Conservation (phyloP, 768 basidiomycete species). For the Cystofilobasidium ferigula region DNA sequence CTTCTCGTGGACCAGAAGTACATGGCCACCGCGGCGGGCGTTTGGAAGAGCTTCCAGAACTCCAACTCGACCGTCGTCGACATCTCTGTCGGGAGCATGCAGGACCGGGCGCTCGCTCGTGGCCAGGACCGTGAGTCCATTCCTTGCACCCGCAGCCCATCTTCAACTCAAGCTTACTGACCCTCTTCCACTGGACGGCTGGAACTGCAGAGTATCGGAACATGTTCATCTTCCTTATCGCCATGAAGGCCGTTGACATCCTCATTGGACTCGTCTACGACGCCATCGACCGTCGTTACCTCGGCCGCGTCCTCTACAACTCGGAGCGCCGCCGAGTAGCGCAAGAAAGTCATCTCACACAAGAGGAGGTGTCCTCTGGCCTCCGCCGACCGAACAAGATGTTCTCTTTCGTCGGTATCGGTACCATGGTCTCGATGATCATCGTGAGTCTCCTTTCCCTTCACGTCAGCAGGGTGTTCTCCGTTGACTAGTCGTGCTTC, state of each 20-base stretch:
- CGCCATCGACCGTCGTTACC: slow-evolving; percentile 1
- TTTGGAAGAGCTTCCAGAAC: slow-evolving; percentile 14
- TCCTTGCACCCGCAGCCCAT: too few species aligned
- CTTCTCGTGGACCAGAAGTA: slow-evolving; percentile 12
- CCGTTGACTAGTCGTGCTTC: too few species aligned
- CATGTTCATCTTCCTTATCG: slow-evolving; percentile 16
- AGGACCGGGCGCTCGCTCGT: slow-evolving; percentile 19
- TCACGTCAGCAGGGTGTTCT: too few species aligned
- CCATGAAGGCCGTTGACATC: slow-evolving; percentile 14
- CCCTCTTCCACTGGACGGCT: too few species aligned
- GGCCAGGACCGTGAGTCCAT: too few species aligned
- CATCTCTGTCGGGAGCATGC: slow-evolving; percentile 19
- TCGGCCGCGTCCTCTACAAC: slow-evolving; percentile 8
- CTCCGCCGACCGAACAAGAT: slow-evolving; percentile 12
- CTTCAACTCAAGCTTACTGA: too few species aligned
- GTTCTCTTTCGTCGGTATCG: slow-evolving; percentile 14
- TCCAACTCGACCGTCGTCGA: slow-evolving; percentile 9
- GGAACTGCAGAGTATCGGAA: slow-evolving; percentile 17
- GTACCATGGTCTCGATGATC: slow-evolving; percentile 4
- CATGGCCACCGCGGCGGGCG: slow-evolving; percentile 11
- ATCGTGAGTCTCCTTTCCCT: not conserved
- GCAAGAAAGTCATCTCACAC: not conserved
- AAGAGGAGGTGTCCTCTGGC: not conserved
- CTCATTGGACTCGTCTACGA: not conserved
- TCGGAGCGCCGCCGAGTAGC: slow-evolving; percentile 1